Percentiles rank a stretch among this genome's conserved stretches.
Evolutionary conservation across 2,329 filamentous ascomycete genomes (phyloP).

Genomic region (Aspergillus jensenii): DNA sequence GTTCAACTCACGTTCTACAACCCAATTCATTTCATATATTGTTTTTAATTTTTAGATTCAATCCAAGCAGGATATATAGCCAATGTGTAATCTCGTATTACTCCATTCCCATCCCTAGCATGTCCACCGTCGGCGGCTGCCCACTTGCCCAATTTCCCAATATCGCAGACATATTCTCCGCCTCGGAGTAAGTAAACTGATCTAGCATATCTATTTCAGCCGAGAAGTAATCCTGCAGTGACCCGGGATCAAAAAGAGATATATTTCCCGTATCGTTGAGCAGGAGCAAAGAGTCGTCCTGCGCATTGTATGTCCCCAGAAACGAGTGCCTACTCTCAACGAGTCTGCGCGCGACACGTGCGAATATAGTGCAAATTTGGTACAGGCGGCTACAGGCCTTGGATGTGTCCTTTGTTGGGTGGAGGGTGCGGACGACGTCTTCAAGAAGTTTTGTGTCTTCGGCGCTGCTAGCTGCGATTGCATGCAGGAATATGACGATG

Average conservation of each 20-base stretch:
- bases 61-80: not conserved
- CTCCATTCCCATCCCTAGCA: not conserved
- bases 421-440: slow-evolving; percentile 16
- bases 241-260: not conserved
- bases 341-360: slow-evolving; percentile 13
- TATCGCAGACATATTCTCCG: slow-evolving; percentile 2
- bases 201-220: slow-evolving; percentile 2
- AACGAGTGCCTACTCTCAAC: slow-evolving; percentile 9
- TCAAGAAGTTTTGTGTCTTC: slow-evolving; percentile 21
- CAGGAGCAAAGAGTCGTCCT: slow-evolving; percentile 11
- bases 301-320: slow-evolving; percentile 12
- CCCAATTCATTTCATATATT: too few relatives aligned
- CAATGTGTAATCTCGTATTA: not conserved
- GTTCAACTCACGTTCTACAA: too few relatives aligned
- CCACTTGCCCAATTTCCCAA: slow-evolving; percentile 5
- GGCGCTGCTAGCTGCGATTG: slow-evolving; percentile 16
- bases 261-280: not conserved
- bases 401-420: slow-evolving; percentile 10
- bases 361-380: slow-evolving; percentile 17
- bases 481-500: slow-evolving; percentile 25
- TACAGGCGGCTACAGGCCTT: slow-evolving; percentile 13
- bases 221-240: slow-evolving; percentile 2
- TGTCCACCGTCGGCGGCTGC: not conserved
- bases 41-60: too few relatives aligned
- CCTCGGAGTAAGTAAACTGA: slow-evolving; percentile 1